Evolutionary conservation across 768 basidiomycete genomes (phyloP), one percentile per base, ranked within the genome.

Genomic region (Saitozyma podzolica): DNA sequence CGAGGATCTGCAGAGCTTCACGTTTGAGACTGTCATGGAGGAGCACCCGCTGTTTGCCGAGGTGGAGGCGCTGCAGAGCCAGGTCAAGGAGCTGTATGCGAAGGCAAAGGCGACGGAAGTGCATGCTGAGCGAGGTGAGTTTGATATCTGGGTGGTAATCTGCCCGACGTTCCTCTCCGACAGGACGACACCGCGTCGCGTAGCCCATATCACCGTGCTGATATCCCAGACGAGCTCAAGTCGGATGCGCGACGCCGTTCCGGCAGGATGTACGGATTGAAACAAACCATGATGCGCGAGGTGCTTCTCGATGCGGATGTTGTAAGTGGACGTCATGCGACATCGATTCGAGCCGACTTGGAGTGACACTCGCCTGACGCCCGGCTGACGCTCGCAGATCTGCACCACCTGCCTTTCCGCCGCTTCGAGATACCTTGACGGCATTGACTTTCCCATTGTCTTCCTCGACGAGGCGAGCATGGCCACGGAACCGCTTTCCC

Each of bases 401-500:
- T 93, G 92, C 77, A 90, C 92, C 11, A 94, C 92, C 3, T 92
- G 90, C 75, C 85, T 94, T 54, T 88, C 89, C 0, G 85, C 91
- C 13, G 89, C 87, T 9, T 86, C 85, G 19, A 77, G 80, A 17
- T 83, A 85, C 0, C 80, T 93, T 58, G 62, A 68, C 41, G 61
- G 61, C 8, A 83, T 86, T 16, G 94, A 96, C 75, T 94, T 96
- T 73, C 93, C 93, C 3, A 85, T 95, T 40, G 92, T 96, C 1
- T 93, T 95, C 71, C 80, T 96, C 13, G 94, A 97, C 73, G 93
- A 97, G 79, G 94, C 94, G 1, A 91, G 90, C 8, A 95, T 96
- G 92, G 92, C 90, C 40, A 95, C 92, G 2, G 93, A 97, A 79
- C 92, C 93, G 10, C 88, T 91, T 20, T 89, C 91, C 17, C 81